These are phyloP conservation scores for Mrakia frigida DNA, from an alignment of 768 basidiomycete species.

Conservation along the genomic window DNA sequence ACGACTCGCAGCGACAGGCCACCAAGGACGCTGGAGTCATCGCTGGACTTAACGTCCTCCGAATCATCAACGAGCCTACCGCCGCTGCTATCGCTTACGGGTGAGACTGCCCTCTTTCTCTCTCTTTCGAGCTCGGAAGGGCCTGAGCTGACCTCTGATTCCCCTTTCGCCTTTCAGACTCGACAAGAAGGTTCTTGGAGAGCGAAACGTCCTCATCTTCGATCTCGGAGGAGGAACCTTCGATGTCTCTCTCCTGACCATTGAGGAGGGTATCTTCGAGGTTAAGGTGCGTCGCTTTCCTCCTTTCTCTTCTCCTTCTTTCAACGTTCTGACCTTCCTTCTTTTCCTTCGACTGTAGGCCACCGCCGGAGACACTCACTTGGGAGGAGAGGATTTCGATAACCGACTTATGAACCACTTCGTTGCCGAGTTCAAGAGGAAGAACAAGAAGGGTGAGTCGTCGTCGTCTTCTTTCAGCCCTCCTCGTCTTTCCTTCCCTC, in stretches of 20 bases:
- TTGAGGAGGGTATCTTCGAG: conserved; percentile 77
- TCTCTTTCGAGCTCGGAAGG: no score
- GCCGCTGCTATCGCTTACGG: conserved; percentile 34
- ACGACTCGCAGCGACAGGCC: conserved; percentile 96
- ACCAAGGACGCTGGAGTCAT: conserved; percentile 57
- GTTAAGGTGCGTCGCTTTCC: conserved; percentile 19
- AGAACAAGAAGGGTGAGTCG: conserved; percentile 64
- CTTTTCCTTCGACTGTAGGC: conserved; percentile 47
- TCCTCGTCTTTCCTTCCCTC: not conserved
- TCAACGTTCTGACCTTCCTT: conserved; percentile 48
- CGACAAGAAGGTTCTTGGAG: conserved; percentile 33
- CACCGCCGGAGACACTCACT: conserved; percentile 94
- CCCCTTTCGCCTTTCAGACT: not conserved
- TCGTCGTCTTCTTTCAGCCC: not conserved
- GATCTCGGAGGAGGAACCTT: conserved; percentile 35
- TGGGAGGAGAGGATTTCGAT: conserved; percentile 98
- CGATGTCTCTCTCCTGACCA: conserved; percentile 65
- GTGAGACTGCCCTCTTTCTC: not conserved
- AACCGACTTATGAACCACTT: conserved; percentile 97
- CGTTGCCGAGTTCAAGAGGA: conserved; percentile 94
- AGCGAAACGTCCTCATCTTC: conserved; percentile 35
- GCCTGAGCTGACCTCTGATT: not conserved
- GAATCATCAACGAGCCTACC: conserved; percentile 35
- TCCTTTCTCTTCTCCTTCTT: not conserved
- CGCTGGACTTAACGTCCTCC: conserved; percentile 34